Evolutionary conservation across 1,284 basidiomycete genomes (phyloP).

Genomic region (Trametes hirsuta): DNA sequence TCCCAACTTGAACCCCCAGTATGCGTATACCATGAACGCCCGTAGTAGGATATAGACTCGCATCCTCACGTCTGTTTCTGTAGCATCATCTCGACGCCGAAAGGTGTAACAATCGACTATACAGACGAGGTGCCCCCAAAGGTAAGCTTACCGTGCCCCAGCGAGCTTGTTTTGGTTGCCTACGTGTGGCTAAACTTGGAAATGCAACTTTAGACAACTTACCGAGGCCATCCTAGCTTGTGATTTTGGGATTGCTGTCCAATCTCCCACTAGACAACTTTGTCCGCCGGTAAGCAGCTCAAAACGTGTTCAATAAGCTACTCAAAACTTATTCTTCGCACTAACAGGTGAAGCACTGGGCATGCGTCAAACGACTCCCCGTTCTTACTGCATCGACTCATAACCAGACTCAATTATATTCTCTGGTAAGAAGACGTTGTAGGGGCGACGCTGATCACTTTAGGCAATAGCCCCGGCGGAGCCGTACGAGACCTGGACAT

Average conservation of each 20-base stretch:
- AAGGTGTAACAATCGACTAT: conserved; percentile 68
- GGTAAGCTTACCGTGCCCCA: conserved; percentile 42
- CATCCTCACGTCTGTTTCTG: neutral
- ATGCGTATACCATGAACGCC: conserved; percentile 26
- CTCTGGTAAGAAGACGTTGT: conserved; percentile 73
- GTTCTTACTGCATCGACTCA: neutral
- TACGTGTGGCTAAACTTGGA: neutral
- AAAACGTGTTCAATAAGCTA: neutral
- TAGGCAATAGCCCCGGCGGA: neutral
- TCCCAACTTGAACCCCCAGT: conserved; percentile 67
- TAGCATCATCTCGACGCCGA: conserved; percentile 39
- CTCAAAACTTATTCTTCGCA: conserved; percentile 28
- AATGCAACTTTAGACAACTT: conserved; percentile 53
- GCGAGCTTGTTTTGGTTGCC: no score
- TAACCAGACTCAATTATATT: conserved; percentile 73
- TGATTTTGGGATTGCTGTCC: conserved; percentile 73
- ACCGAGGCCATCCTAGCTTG: conserved; percentile 76
- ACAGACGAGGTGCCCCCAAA: conserved; percentile 65
- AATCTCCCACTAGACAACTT: conserved; percentile 70
- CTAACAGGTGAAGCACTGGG: conserved; percentile 56
- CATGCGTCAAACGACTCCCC: no score
- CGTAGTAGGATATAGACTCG: neutral
- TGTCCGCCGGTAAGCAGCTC: conserved; percentile 81
- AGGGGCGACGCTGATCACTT: conserved; percentile 20
- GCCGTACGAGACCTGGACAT: conserved; percentile 49